A percentile compares a stretch with the other conserved stretches of the same genome.
These are phyloP conservation scores for Anisodus tanguticus DNA, from an alignment of 257 asterid species.

Conservation along the genomic window DNA sequence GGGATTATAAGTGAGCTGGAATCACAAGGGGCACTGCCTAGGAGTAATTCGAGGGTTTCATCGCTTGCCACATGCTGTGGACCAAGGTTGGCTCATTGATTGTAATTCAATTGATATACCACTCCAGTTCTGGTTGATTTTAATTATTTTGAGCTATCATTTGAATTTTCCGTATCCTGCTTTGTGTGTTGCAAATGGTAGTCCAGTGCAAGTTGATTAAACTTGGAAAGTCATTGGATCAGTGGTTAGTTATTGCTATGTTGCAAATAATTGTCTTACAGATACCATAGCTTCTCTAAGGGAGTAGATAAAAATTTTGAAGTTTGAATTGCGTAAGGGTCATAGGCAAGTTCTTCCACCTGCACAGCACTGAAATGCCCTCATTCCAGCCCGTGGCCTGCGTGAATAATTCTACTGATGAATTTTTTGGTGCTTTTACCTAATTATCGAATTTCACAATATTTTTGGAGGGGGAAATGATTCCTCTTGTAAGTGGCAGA, in stretches of 20 bases:
- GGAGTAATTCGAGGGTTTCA: slow-evolving; percentile 99
- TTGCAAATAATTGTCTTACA: slow-evolving; percentile 18
- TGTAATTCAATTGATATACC: not conserved
- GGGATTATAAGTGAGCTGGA: slow-evolving; percentile 98
- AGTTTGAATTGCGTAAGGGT: not conserved
- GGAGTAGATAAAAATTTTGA: not conserved
- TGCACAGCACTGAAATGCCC: not conserved
- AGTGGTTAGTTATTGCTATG: not conserved
- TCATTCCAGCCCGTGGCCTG: slow-evolving; percentile 9
- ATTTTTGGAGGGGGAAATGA: not conserved
- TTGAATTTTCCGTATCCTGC: not conserved
- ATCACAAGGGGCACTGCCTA: slow-evolving; percentile 97
- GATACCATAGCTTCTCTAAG: not conserved
- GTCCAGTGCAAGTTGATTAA: slow-evolving; percentile 10
- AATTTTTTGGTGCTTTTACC: slow-evolving; percentile 12
- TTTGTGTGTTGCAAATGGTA: not conserved
- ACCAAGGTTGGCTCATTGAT: slow-evolving; percentile 69
- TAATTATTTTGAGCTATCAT: slow-evolving; percentile 14
- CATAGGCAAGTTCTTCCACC: not conserved
- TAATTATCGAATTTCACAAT: not conserved
- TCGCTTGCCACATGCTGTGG: slow-evolving; percentile 99
- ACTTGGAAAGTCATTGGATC: not conserved
- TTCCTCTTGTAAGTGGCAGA: slow-evolving; percentile 3
- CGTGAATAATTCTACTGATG: not conserved
- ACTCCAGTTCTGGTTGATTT: not conserved